phyloP scores from a whole-genome alignment of 2,329 filamentous ascomycete species.

The Torrubiella hemipterigena region DNA sequence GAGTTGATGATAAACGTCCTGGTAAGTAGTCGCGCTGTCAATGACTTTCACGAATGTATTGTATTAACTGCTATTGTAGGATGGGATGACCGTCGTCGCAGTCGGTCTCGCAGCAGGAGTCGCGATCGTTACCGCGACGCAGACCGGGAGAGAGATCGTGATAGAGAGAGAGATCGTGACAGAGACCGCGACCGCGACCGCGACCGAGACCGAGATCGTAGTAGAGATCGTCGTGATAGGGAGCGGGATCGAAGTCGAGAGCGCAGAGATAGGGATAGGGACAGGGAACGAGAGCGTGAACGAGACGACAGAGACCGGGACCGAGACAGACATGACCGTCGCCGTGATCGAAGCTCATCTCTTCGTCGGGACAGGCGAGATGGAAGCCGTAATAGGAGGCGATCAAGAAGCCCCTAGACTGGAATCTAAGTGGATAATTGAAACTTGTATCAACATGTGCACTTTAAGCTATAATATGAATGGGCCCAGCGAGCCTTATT shows the following conservation, averaged over 20 bases:
- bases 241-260: conserved; percentile 12
- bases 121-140: conserved; percentile 17
- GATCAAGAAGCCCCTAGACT: conserved; percentile 12
- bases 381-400: conserved; percentile 14
- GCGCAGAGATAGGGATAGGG: conserved; percentile 15
- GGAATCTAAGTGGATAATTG: too few relatives aligned
- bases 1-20: conserved; percentile 37
- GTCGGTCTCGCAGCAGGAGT: conserved; percentile 21
- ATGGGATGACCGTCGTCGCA: conserved; percentile 26
- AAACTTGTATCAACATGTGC: too few relatives aligned
- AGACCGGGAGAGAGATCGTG: conserved; percentile 20
- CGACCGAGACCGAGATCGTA: conserved; percentile 29
- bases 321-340: conserved; percentile 16
- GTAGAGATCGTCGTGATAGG: conserved; percentile 13
- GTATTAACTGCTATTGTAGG: conserved; percentile 33
- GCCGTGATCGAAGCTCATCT: conserved; percentile 15
- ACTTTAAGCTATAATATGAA: too few relatives aligned
- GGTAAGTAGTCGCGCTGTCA: conserved; percentile 9
- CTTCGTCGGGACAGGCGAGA: conserved; percentile 13
- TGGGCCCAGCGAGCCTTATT: too few relatives aligned
- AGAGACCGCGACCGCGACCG: conserved; percentile 15
- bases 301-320: conserved; percentile 16
- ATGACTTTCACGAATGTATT: too few relatives aligned
- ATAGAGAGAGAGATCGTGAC: conserved; percentile 14
- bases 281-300: conserved; percentile 17